These are phyloP conservation scores for Nannochloris sp. DNA, from an alignment of 139 green algal species.

Conservation along the genomic window DNA sequence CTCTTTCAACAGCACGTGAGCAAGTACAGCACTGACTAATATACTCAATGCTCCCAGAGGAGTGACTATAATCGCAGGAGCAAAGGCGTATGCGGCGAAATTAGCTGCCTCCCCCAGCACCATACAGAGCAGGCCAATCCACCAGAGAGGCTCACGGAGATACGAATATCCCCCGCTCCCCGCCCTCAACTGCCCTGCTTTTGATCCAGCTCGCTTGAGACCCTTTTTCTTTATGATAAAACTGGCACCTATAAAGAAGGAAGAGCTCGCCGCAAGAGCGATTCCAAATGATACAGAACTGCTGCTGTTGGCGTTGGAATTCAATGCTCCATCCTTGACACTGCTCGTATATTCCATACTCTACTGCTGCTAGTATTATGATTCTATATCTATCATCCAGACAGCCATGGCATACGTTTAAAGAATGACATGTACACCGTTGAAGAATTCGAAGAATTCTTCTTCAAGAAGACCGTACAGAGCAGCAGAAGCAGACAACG, in stretches of 20 bases:
- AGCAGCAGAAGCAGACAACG: too few relatives aligned
- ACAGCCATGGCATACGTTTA: too few relatives aligned
- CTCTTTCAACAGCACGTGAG: conserved; percentile 85
- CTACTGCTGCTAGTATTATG: too few relatives aligned
- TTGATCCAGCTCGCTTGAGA: conserved; percentile 56
- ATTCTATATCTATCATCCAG: too few relatives aligned
- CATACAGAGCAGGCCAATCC: conserved; percentile 88
- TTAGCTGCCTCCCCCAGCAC: conserved; percentile 86
- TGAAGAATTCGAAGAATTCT: too few relatives aligned
- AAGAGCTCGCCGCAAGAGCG: conserved; percentile 67
- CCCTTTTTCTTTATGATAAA: conserved; percentile 99
- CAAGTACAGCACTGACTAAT: conserved; percentile 86
- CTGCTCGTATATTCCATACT: too few relatives aligned
- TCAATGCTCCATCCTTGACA: too few relatives aligned
- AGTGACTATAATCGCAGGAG: conserved; percentile 90
- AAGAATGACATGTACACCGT: too few relatives aligned
- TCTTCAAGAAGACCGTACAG: too few relatives aligned
- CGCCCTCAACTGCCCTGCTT: conserved; percentile 57
- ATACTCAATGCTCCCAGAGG: conserved; percentile 83
- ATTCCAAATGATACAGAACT: conserved; percentile 42
- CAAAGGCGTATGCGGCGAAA: conserved; percentile 96
- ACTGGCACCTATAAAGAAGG: conserved; percentile 87
- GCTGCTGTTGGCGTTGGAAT: too few relatives aligned
- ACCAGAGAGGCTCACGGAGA: conserved; percentile 90
- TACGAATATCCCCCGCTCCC: conserved; percentile 92